Evolutionary conservation across 202 grass and related monocot genomes (phyloP), one percentile per base, ranked within the genome.

Genomic region (Panicum virgatum): DNA sequence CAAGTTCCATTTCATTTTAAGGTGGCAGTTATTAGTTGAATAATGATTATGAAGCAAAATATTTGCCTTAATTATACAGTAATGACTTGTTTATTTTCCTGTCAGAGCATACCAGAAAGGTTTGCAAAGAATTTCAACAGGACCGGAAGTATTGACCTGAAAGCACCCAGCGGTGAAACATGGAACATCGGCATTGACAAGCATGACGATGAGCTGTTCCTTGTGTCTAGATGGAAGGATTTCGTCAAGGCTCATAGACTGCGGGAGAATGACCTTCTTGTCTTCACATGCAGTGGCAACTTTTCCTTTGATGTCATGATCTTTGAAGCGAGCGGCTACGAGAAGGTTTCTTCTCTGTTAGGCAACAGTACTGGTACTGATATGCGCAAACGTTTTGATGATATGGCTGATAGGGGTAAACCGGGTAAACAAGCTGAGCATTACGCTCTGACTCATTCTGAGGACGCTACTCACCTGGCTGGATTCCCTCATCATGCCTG

Each of bases 181-280:
- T 90, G 88, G 85, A 25, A 29, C 9, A 5, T 89, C 27, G 62
- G 42, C 46, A 12, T 76, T 13, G 43, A 0, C 19, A 87, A 63
- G 70, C 43, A 58, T 76, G 82, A 9, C 7, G 23, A 72, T 38
- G 77, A 75, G 43, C 19, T 79, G 7, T 25, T 53, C 29, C 43
- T 93, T 56, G 27, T 12, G 29, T 73, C 61, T 30, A 82, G 91
- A 11, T 90, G 91, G 91, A 83, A 54, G 34, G 57, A 86, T 66
- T 90, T 93, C 46, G 78, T 59, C 23, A 68, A 69, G 61, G 82
- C 78, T 38, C 76, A 93, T 62, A 46, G 45, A n/a, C 16, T 88
- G 45, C 14, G 81, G 72, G 53, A 57, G 80, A 66, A 76, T 27
- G 82, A 86, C 25, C 34, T 86, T 23, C 62, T 90, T 53, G 0